Evolutionary conservation across 768 basidiomycete genomes (phyloP), one percentile per base, ranked within the genome.

Genomic region (Mycena olivaceomarginata): DNA sequence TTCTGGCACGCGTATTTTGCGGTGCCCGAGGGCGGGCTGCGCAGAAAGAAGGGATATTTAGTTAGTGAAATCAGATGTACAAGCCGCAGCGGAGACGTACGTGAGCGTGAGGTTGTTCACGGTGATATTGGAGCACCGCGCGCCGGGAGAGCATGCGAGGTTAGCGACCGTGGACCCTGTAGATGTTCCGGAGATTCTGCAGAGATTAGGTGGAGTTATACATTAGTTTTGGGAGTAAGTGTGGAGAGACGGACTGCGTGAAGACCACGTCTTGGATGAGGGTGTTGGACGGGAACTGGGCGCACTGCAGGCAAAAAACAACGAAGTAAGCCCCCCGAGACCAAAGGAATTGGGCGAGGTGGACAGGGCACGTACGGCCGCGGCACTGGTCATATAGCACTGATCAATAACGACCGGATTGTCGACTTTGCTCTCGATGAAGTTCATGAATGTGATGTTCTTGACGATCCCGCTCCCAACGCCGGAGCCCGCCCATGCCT

Each of bases 361-460:
- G 31, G 31, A 31, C 7, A 9, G 8, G 59, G 15, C 12, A 10
- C 69, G 40, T 43, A 75, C 74, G 45, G 82, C 87, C 39, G 87
- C 80, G 20, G 90, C 87, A 51, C 84, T 83, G 15, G 74, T 78
- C 75, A 37, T 39, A 22, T 76, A 76, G 25, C 75, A 76, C 56
- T 92, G 89, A 77, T 91, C 90, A 74, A 94, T 91, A 63, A 92
- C 83, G 41, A 94, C 85, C 9, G 93, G 93, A 77, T 91, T 88
- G 74, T 92, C 91, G 56, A 92, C 91, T 51, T 91, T 89, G 67
- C 84, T 87, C 75, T 91, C 90, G 22, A 87, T 74, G 82, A 92
- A 92, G 76, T 87, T 85, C n/a, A 82, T 78, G 82, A 91, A 93
- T 0, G 90, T 91, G 81, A 92, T 84, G 77, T 92, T 92, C 81